Evolutionary conservation across 2,329 filamentous ascomycete genomes (phyloP), one percentile per base, ranked within the genome.

Genomic region (Pseudogymnoascus sp.): DNA sequence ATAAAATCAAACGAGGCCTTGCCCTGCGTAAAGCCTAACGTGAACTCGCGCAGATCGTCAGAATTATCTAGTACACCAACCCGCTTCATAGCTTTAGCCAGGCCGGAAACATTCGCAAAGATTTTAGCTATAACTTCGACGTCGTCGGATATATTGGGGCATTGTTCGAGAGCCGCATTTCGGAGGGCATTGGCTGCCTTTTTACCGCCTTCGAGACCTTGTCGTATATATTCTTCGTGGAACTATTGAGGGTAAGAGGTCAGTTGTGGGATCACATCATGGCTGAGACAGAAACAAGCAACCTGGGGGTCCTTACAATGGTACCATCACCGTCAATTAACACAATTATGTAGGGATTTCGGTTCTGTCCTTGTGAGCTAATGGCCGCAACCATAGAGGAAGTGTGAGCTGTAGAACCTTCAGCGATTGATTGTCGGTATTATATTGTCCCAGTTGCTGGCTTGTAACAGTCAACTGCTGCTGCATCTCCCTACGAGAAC

Each of bases 321-420:
- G 87, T 78, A 50, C 83, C 83, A 71, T 88, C 82, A 38, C 85
- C 86, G 71, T 88, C 86, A 68, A 88, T 81, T 67, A 87, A 71
- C 40, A 86, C 79, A 67, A 83, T 73, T 69, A 87, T 77, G 71
- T 88, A 88, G 42, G 81, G 78, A 72, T 86, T 86, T 60, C 75
- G 77, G 66, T 73, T 73, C 72, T 72, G 63, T 63, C 63, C 65
- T 63, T 63, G 64, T 61, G 59, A 61, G 59, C 36, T 26, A 61
- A 38, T 61, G 61, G 28, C 26, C 26, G 40, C 36, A 11, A 26
- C 50, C 50, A 57, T 11, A 11, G 50, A 57, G 28, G 50, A 33
- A 33, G 26, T 57, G 50, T 57, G 50, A 26, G 26, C n/a, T 57
- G 50, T 57, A 57, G 21, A 78, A 83, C 82, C 78, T 80, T 81